Evolutionary conservation across 2,329 filamentous ascomycete species (phyloP).

Genomic region (Balansia obtecta): DNA sequence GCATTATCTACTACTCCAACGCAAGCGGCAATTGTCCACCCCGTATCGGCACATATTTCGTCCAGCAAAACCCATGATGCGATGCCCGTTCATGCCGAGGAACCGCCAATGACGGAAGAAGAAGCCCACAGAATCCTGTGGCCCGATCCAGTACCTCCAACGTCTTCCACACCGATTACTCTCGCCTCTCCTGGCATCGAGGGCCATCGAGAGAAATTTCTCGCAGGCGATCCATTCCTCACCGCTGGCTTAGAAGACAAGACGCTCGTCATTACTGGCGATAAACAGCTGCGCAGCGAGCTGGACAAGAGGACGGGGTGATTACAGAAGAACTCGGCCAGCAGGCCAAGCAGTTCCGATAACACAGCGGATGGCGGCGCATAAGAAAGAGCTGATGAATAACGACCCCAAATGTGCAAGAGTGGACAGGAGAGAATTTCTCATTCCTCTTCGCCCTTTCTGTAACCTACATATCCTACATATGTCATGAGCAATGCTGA

Average conservation of each 20-base stretch:
- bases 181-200: conserved; percentile 10
- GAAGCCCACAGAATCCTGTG: conserved; percentile 27
- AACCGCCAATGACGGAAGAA: conserved; percentile 25
- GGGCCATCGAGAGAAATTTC: conserved; percentile 28
- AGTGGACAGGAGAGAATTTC: too few relatives aligned
- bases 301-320: conserved; percentile 17
- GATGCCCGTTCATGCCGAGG: conserved; percentile 9
- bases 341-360: background rate
- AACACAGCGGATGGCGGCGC: background rate
- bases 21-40: conserved; percentile 4
- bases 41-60: background rate
- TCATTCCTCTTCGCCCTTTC: background rate
- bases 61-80: conserved; percentile 3
- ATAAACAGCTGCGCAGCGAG: conserved; percentile 23
- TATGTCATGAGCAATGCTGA: too few relatives aligned
- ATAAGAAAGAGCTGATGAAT: background rate
- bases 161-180: conserved; percentile 1
- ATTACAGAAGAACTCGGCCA: conserved; percentile 10
- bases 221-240: conserved; percentile 22
- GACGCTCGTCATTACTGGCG: conserved; percentile 20
- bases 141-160: conserved; percentile 18
- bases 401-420: background rate
- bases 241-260: conserved; percentile 24
- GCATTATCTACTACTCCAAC: conserved; percentile 7
- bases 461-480: too few relatives aligned